Conservation (phyloP, 2,329 filamentous ascomycete genomes). For the Verticillium dahliae region DNA sequence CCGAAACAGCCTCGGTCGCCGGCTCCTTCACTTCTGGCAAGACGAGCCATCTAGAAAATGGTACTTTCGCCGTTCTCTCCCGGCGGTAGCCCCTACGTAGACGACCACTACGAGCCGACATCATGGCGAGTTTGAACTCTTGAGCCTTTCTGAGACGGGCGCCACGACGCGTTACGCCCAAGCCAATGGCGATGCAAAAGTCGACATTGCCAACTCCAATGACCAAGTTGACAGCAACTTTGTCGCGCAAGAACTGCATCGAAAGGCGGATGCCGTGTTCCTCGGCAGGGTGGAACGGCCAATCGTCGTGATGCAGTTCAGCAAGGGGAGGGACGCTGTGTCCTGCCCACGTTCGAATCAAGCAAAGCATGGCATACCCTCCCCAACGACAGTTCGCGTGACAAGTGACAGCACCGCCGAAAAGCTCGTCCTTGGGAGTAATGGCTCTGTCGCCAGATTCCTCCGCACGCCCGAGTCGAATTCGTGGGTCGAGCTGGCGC, state of each 20-base stretch:
- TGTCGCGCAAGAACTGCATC: neutral
- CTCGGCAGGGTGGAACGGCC: neutral
- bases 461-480: neutral
- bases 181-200: neutral
- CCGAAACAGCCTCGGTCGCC: neutral
- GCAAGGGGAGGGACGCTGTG: neutral
- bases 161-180: neutral
- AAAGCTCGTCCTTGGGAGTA: neutral
- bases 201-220: fast-evolving
- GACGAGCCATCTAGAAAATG: neutral
- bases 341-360: neutral
- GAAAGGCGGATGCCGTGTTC: neutral
- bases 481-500: neutral
- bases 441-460: neutral
- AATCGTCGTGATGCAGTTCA: neutral
- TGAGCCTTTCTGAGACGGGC: neutral
- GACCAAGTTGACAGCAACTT: neutral
- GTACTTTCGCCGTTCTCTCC: neutral
- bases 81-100: neutral
- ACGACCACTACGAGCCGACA: neutral
- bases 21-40: neutral
- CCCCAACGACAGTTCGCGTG: neutral
- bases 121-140: neutral
- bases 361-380: neutral
- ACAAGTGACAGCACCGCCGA: neutral